phyloP scores from a whole-genome alignment of 2,329 filamentous ascomycete species.

The Fusarium sp. region DNA sequence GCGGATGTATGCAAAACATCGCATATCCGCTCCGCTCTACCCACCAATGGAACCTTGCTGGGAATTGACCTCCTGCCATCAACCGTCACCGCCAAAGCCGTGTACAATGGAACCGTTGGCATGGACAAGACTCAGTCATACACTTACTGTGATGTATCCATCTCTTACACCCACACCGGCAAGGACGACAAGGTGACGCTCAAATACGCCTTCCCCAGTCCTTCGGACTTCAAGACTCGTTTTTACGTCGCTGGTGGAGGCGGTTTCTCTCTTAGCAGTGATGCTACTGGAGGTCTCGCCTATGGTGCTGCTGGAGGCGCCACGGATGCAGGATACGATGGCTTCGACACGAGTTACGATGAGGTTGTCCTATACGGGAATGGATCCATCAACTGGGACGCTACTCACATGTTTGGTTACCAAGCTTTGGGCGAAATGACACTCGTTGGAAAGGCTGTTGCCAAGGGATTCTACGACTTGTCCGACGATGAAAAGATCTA shows the following conservation, averaged over 20 bases:
- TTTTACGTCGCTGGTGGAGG: conserved; percentile 63
- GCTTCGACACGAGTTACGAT: conserved; percentile 57
- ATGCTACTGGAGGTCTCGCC: conserved; percentile 56
- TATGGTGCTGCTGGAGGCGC: conserved; percentile 60
- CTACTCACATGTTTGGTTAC: conserved; percentile 66
- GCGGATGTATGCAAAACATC: conserved; percentile 40
- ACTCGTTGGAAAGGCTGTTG: conserved; percentile 60
- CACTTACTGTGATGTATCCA: conserved; percentile 55
- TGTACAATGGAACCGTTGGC: conserved; percentile 36
- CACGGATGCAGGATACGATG: conserved; percentile 62
- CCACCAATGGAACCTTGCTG: conserved; percentile 29
- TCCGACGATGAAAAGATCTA: conserved; percentile 54
- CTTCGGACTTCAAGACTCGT: conserved; percentile 59
- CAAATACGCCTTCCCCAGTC: conserved; percentile 53
- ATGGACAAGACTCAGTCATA: conserved; percentile 46
- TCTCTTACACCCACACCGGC: conserved; percentile 54
- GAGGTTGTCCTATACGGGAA: conserved; percentile 62
- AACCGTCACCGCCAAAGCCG: conserved; percentile 54
- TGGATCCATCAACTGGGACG: conserved; percentile 67
- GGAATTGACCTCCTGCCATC: conserved; percentile 55
- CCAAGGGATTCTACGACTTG: conserved; percentile 57
- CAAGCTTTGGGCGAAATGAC: conserved; percentile 66
- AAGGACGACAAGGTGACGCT: conserved; percentile 52
- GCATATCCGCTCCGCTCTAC: conserved; percentile 42
- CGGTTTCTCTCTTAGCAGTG: conserved; percentile 52